Percentiles rank a stretch among this genome's conserved stretches.
Conservation (phyloP, 768 basidiomycete species). For the Leccinum variicolor region DNA sequence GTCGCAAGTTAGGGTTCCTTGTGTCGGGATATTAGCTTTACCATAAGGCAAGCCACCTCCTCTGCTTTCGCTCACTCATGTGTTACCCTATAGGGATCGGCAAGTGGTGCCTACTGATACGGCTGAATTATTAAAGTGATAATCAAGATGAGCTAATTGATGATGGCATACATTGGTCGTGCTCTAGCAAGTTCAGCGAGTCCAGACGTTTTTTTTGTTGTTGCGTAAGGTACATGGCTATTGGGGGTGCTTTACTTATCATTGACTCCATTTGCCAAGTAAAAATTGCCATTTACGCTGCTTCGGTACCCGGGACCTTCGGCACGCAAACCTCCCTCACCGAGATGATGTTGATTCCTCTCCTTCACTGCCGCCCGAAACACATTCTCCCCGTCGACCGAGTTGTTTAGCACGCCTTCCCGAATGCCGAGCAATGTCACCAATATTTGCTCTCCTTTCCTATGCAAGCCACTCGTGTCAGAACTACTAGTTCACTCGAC, state of each 20-base stretch:
- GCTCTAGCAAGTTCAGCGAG: too few relatives aligned
- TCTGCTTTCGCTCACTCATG: slow-evolving; percentile 1
- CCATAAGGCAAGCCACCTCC: slow-evolving; percentile 54
- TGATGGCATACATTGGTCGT: too few relatives aligned
- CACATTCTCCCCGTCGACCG: slow-evolving; percentile 14
- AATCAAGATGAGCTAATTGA: too few relatives aligned
- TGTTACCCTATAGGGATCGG: background rate
- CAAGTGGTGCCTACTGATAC: too few relatives aligned
- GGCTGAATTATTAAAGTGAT: too few relatives aligned
- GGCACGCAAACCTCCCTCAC: slow-evolving; percentile 66
- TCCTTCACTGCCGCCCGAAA: slow-evolving; percentile 31
- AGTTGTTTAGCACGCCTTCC: slow-evolving; percentile 7
- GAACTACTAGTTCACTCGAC: slow-evolving; percentile 24
- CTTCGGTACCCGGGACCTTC: slow-evolving; percentile 74
- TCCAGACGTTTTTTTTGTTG: too few relatives aligned
- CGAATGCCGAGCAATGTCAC: slow-evolving; percentile 20
- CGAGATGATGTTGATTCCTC: slow-evolving; percentile 36
- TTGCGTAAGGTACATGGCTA: too few relatives aligned
- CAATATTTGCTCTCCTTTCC: slow-evolving; percentile 29
- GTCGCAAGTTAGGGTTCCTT: slow-evolving; percentile 63
- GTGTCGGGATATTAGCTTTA: slow-evolving; percentile 54
- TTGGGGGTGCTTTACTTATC: background rate
- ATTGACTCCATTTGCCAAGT: slow-evolving; percentile 37
- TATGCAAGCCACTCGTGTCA: slow-evolving; percentile 25
- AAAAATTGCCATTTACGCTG: slow-evolving; percentile 78